Evolutionary conservation across 176 grass and related monocot genomes (phyloP), one percentile per base, ranked within the genome.

Genomic region (Panicum miliaceum): DNA sequence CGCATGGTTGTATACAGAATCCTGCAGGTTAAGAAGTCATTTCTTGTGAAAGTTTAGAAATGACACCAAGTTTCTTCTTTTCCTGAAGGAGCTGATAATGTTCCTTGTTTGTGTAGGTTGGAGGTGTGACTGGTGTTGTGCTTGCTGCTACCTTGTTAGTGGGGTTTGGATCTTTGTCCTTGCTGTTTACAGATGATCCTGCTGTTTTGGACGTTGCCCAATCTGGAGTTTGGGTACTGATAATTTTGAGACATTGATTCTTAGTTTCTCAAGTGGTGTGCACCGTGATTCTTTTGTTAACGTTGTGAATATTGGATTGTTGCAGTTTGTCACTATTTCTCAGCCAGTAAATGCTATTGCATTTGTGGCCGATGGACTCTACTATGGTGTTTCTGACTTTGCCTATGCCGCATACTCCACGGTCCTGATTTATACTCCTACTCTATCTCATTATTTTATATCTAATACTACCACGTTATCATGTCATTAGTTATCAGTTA

Each of bases 381-480:
- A 98, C 71, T 97, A 94, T 56, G 95, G 92, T 65, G 87, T 98
- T 75, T 98, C 92, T 71, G 95, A 94, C 64, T 98, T 97, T 32
- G 73, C 86, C 12, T 97, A 91, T 76, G 95, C 92, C 27, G 95
- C 95, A 71, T 94, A 97, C 73, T 97, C 95, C 22, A 91, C 70
- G 82, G 95, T 94, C 23, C 25, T 45, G 68, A 71, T 94, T 68
- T 64, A 64, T 52, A 46, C 32, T 63, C 2, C 71, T 68, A 51
- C 26, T n/a, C 16, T 48, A 26, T 86, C 2, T 10, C 42, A 11
- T 51, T 18, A 56, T 56, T 56, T 56, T 56, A 6, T 57, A 20
- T n/a, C 53, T 57, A n/a, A n/a, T 23, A 58, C 54, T 23, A n/a
- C 19, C 22, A 58, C 0, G 54, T 32, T 74, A 71, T 15, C 18